Base-by-base conservation (phyloP, 2,329 filamentous ascomycete genomes). In the Neonectria punicea region DNA sequence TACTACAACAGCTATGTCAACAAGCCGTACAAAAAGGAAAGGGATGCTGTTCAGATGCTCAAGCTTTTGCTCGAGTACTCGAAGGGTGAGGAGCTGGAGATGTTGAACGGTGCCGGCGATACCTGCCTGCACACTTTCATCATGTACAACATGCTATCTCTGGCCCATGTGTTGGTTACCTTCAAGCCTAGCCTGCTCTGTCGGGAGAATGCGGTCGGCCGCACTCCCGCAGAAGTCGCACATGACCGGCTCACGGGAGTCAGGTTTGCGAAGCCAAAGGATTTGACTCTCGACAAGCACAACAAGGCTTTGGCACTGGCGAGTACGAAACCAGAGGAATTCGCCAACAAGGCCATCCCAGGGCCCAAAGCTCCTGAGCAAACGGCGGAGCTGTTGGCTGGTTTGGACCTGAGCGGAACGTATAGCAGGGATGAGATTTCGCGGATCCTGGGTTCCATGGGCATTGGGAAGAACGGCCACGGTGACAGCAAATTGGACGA, bases 131-230 rank as follows among this genome's bases (percentile, higher is more conserved):
- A 93, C 72, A 84, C 82, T 0, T 83, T 86, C 11, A 82, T 89
- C 20, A 74, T 79, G 59, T 74, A 77, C 8, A 71, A 78, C 13
- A 69, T 79, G 39, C 69, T 80, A 8, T 74, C 73, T 39, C 69
- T 85, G 1, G 71, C 80, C 43, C 77, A 81, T 14, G 72, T 81
- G 3, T 72, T 92, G 3, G 78, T 94, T 11, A 80, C 86, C 10
- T 81, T 81, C 68, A 83, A 86, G 18, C 87, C 90, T 0, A 82
- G 83, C 28, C 81, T 94, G 2, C 80, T 93, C 0, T 85, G 87
- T 70, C 86, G 89, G 22, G 93, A 96, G 76, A 94, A 94, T 70
- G 88, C 92, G 0, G 92, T 92, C 0, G 93, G 93, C 2, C 85
- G 87, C 16, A 96, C 92, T 0, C 90, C 93, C 0, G 83, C 85